A percentile compares a stretch with the other conserved stretches of the same genome.
phyloP scores from a whole-genome alignment of 192 early-diverging fungal genomes.

The Coemansia sp. region DNA sequence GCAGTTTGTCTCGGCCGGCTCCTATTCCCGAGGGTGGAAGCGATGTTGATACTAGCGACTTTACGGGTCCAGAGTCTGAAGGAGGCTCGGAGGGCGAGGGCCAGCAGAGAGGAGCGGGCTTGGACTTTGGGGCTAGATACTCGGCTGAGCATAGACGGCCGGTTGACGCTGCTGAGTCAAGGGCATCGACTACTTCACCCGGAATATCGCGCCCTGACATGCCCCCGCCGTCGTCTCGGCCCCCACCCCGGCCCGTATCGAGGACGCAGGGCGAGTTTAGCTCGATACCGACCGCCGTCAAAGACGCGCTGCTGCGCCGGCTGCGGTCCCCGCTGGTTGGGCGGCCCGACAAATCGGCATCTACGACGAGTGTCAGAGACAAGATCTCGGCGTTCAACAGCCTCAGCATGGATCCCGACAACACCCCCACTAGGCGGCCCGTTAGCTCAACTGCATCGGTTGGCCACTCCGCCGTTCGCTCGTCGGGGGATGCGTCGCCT shows the following conservation, averaged over 20 bases:
- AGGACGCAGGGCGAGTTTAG: not conserved
- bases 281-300: slow-evolving; percentile 30
- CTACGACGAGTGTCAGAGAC: slow-evolving; percentile 32
- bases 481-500: not conserved
- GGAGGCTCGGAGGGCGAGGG: not conserved
- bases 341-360: slow-evolving; percentile 20
- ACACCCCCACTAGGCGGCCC: not conserved
- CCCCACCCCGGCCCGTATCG: slow-evolving; percentile 1
- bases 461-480: not conserved
- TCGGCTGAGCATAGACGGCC: not conserved
- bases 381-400: slow-evolving; percentile 41
- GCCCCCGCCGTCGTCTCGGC: slow-evolving; percentile 38
- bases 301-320: slow-evolving; percentile 32
- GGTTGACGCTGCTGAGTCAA: not conserved
- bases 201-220: slow-evolving; percentile 24
- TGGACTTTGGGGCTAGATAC: not conserved
- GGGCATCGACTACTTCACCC: not conserved
- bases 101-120: not conserved
- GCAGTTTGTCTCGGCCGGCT: slow-evolving; percentile 11
- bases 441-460: not conserved
- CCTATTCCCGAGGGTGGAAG: slow-evolving; percentile 4
- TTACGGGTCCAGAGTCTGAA: slow-evolving; percentile 9
- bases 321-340: slow-evolving; percentile 31
- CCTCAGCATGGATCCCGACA: slow-evolving; percentile 8
- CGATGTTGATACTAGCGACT: slow-evolving; percentile 16